phyloP scores from a whole-genome alignment of 352 stramenopile species.

The Phytopythium vexans region DNA sequence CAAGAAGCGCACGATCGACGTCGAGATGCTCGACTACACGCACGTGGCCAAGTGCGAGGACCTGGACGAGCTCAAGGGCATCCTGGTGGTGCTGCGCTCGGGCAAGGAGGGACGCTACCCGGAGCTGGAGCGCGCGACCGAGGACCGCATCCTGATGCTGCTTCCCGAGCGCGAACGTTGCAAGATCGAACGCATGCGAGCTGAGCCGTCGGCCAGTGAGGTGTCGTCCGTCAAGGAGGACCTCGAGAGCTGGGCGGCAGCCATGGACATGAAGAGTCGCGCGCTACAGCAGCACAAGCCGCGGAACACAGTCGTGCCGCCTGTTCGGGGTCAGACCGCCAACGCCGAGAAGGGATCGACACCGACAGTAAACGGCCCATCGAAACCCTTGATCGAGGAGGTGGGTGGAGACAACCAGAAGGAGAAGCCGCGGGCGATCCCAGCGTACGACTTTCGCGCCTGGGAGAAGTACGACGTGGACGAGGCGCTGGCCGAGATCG shows the following conservation, averaged over 20 bases:
- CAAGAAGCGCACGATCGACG: slow-evolving; percentile 62
- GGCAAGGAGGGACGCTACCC: slow-evolving; percentile 90
- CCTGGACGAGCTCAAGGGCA: slow-evolving; percentile 82
- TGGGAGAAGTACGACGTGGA: slow-evolving; percentile 93
- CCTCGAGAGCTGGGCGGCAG: slow-evolving; percentile 57
- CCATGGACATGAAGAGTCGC: slow-evolving; percentile 57
- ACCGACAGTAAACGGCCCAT: neutral
- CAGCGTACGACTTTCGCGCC: slow-evolving; percentile 88
- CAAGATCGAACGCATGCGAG: slow-evolving; percentile 70
- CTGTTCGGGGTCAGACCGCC: slow-evolving; percentile 48
- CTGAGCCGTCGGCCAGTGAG: slow-evolving; percentile 52
- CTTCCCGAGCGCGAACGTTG: slow-evolving; percentile 73
- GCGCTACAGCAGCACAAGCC: slow-evolving; percentile 32
- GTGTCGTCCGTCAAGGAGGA: slow-evolving; percentile 50
- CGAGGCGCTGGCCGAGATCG: slow-evolving; percentile 66
- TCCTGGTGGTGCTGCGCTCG: slow-evolving; percentile 79
- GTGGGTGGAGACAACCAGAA: slow-evolving; percentile 8
- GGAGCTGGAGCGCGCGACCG: slow-evolving; percentile 77
- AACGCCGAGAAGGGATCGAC: neutral
- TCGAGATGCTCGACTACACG: slow-evolving; percentile 91
- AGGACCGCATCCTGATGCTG: slow-evolving; percentile 77
- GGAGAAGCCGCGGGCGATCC: slow-evolving; percentile 43
- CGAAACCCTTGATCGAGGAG: neutral
- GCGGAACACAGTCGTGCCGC: slow-evolving; percentile 28
- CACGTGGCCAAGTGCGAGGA: slow-evolving; percentile 86